Evolutionary conservation across 129 eudicot species (phyloP).

Genomic region (Rutidosis leptorrhynchoides): DNA sequence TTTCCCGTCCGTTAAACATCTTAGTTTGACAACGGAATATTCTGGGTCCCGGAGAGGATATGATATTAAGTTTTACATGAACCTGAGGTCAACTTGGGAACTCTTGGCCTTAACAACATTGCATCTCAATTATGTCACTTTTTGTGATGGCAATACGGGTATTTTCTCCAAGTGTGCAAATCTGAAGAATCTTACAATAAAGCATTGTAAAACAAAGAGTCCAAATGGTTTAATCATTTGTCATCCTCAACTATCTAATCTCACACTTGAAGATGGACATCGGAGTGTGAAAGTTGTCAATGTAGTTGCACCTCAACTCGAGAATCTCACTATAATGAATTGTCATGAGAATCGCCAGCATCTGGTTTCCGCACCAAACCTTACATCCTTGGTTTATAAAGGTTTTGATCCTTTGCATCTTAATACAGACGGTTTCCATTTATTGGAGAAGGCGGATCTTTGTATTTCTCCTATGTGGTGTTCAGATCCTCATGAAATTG

Average conservation of each 20-base stretch:
- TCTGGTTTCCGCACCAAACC: conserved; percentile 12
- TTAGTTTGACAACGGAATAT: neutral
- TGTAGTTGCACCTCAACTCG: conserved; percentile 19
- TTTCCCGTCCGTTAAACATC: conserved; percentile 4
- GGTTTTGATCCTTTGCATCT: neutral
- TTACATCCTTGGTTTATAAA: neutral
- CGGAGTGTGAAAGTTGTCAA: neutral
- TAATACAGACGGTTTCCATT: neutral
- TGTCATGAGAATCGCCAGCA: neutral
- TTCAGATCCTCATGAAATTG: neutral
- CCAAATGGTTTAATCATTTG: neutral
- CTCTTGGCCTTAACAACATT: neutral
- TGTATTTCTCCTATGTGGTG: too few species aligned
- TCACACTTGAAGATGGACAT: neutral
- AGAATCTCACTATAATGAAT: neutral
- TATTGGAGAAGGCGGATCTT: conserved; percentile 20
- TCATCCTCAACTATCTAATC: conserved; percentile 11
- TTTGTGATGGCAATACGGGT: neutral
- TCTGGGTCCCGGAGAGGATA: too few species aligned
- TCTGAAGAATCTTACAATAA: conserved; percentile 21
- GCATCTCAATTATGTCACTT: neutral
- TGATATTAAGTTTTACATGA: too few species aligned
- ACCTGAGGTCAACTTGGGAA: neutral
- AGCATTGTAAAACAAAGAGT: neutral
- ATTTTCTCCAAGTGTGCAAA: conserved; percentile 12